These are phyloP conservation scores for Anthostomella pinea DNA, from an alignment of 2,329 filamentous ascomycete species.

Conservation along the genomic window DNA sequence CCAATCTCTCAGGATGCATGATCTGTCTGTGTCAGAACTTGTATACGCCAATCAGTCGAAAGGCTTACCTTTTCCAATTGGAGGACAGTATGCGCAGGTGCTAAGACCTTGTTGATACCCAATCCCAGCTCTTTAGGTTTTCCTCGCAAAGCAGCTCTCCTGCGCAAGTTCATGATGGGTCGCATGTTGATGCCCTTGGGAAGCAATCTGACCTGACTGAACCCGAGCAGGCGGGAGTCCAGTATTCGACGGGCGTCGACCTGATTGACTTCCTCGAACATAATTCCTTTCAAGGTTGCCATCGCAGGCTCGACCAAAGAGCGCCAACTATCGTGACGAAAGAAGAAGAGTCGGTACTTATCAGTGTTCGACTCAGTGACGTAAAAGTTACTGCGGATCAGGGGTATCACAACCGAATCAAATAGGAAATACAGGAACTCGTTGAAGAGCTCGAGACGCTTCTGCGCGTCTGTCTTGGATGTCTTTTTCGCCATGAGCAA, in stretches of 20 bases:
- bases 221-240: conserved; percentile 64
- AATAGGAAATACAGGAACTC: conserved; percentile 93
- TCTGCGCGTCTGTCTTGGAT: conserved; percentile 68
- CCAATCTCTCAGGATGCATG: conserved; percentile 59
- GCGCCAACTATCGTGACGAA: conserved; percentile 90
- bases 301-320: conserved; percentile 72
- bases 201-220: conserved; percentile 74
- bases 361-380: conserved; percentile 86
- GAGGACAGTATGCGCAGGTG: conserved; percentile 72
- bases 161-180: conserved; percentile 82
- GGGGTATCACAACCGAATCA: conserved; percentile 84
- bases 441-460: conserved; percentile 73
- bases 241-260: conserved; percentile 57
- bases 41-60: too few relatives aligned
- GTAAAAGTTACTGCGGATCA: conserved; percentile 86
- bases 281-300: conserved; percentile 60
- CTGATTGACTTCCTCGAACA: conserved; percentile 74
- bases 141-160: conserved; percentile 51
- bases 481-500: conserved; percentile 50
- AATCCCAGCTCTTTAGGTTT: conserved; percentile 36
- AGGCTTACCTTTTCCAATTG: conserved; percentile 76
- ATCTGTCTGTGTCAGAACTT: conserved; percentile 30
- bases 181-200: conserved; percentile 76
- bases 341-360: conserved; percentile 83
- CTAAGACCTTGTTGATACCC: conserved; percentile 56